phyloP scores from a whole-genome alignment of 2,329 filamentous ascomycete species.

The Botrytis porri region DNA sequence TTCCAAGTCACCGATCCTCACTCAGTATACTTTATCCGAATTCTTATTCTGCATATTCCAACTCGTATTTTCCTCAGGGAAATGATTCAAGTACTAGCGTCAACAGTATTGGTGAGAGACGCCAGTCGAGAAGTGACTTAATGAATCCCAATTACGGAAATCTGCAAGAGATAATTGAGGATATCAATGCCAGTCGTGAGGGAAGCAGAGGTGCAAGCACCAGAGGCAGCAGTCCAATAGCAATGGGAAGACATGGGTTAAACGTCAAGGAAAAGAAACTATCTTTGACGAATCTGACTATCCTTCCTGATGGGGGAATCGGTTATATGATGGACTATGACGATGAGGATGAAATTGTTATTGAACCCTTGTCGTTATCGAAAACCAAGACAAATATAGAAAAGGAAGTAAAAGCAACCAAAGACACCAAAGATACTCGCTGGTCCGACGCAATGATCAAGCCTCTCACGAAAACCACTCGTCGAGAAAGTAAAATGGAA shows the following conservation, averaged over 20 bases:
- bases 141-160: constrained; percentile 10
- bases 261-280: constrained; percentile 15
- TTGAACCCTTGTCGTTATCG: background rate
- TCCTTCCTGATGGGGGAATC: constrained; percentile 10
- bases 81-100: constrained; percentile 7
- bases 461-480: constrained; percentile 12
- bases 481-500: constrained; percentile 29
- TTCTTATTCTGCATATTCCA: background rate
- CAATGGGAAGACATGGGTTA: constrained; percentile 8
- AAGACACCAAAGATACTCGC: background rate
- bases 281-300: background rate
- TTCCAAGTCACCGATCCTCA: background rate
- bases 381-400: background rate
- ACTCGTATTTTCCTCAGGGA: background rate
- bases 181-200: background rate
- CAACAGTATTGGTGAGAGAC: constrained; percentile 7
- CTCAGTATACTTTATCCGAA: constrained; percentile 9
- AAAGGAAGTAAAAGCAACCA: background rate
- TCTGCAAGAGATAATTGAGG: constrained; percentile 9
- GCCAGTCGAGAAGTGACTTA: constrained; percentile 1
- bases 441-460: constrained; percentile 31
- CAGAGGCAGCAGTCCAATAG: constrained; percentile 4
- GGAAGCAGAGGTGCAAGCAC: background rate
- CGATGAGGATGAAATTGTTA: background rate
- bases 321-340: background rate